phyloP scores from a whole-genome alignment of 352 stramenopile genomes.

The Pythium sukuiense region DNA sequence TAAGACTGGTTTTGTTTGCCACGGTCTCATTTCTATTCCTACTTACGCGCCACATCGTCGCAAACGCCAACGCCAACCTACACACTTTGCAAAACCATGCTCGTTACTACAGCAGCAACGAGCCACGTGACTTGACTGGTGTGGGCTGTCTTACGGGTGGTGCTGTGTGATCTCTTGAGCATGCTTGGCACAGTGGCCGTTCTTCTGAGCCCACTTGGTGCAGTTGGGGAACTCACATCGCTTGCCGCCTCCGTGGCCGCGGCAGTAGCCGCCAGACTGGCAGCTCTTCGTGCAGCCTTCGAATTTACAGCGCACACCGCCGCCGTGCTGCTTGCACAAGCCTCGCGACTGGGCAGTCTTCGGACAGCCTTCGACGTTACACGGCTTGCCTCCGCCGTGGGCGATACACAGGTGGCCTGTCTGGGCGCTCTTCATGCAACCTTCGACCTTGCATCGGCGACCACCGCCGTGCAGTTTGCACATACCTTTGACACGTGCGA shows the following conservation, averaged over 20 bases:
- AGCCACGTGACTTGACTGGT: not conserved
- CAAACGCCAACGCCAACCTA: not conserved
- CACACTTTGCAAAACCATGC: not conserved
- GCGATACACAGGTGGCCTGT: conserved; percentile 84
- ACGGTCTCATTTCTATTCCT: conserved; percentile 8
- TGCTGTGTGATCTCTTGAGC: conserved; percentile 74
- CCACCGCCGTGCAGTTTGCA: conserved; percentile 85
- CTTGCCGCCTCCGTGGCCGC: conserved; percentile 81
- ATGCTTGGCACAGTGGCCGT: conserved; percentile 85
- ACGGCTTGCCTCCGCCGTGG: conserved; percentile 82
- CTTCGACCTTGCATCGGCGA: conserved; percentile 81
- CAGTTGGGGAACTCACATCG: conserved; percentile 83
- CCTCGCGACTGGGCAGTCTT: conserved; percentile 86
- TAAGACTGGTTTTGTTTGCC: not conserved
- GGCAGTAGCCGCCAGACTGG: conserved; percentile 83
- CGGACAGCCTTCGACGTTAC: conserved; percentile 79
- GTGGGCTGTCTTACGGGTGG: conserved; percentile 3
- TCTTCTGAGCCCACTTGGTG: conserved; percentile 88
- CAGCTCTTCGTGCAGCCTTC: conserved; percentile 87
- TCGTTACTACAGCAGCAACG: not conserved
- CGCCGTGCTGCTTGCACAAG: conserved; percentile 84
- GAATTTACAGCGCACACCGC: conserved; percentile 84
- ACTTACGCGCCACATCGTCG: not conserved
- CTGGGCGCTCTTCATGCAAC: conserved; percentile 87
- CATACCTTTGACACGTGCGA: conserved; percentile 80